phyloP scores from a whole-genome alignment of 306 rosid species.

The Cicer judaicum region DNA sequence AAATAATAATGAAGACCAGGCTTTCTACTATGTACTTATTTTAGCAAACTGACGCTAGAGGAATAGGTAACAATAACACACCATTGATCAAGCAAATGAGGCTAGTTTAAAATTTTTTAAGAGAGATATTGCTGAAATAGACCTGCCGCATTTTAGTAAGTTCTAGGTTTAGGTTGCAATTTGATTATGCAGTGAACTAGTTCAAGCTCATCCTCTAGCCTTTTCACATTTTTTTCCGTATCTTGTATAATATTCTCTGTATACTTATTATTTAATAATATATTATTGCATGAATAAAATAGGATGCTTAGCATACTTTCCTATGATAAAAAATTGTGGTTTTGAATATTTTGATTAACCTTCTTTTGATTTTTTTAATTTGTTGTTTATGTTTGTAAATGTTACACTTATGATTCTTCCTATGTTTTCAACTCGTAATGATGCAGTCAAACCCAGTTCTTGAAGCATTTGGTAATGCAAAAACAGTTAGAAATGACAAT shows the following conservation, averaged over 20 bases:
- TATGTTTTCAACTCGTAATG: slow-evolving; percentile 36
- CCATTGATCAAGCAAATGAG: slow-evolving; percentile 29
- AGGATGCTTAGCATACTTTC: slow-evolving; percentile 16
- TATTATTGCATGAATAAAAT: slow-evolving; percentile 8
- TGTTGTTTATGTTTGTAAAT: slow-evolving; percentile 6
- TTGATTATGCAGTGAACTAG: slow-evolving; percentile 33
- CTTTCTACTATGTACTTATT: slow-evolving; percentile 28
- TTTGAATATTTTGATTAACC: slow-evolving; percentile 28
- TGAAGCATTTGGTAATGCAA: slow-evolving; percentile 96
- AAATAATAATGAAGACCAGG: slow-evolving; percentile 22
- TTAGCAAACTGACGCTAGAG: slow-evolving; percentile 21
- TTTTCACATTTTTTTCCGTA: slow-evolving; percentile 15
- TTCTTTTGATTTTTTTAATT: slow-evolving; percentile 34
- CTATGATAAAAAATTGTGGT: slow-evolving; percentile 19
- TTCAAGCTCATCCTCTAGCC: slow-evolving; percentile 19
- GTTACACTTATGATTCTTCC: slow-evolving; percentile 26
- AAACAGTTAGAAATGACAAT: slow-evolving; percentile 88
- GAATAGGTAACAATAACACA: slow-evolving; percentile 4
- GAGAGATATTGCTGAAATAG: slow-evolving; percentile 20
- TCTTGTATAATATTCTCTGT: slow-evolving; percentile 6
- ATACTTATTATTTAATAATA: slow-evolving; percentile 26
- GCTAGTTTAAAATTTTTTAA: slow-evolving; percentile 31
- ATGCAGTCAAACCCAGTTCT: slow-evolving; percentile 97
- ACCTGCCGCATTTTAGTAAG: neutral
- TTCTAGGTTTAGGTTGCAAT: slow-evolving; percentile 15